Conservation (phyloP, 441 rosid species). For the Isatis lusitanica region DNA sequence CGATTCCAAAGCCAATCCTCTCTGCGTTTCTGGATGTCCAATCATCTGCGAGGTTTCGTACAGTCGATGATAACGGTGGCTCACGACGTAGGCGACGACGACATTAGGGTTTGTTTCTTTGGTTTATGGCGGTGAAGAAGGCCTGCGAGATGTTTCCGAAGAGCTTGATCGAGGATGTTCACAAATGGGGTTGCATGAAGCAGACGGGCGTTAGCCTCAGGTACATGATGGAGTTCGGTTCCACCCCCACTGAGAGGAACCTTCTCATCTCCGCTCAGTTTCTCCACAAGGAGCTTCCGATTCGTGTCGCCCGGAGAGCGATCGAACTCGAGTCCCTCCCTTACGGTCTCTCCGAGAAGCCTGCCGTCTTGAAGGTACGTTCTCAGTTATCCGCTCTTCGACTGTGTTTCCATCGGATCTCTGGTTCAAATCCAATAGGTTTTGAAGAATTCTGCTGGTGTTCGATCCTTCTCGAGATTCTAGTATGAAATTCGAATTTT, state of each 20-base stretch:
- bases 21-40: constrained; percentile 31
- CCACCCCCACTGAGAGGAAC: constrained; percentile 62
- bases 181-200: constrained; percentile 85
- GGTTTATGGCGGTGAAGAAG: constrained; percentile 74
- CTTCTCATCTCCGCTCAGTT: constrained; percentile 81
- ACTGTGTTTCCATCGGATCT: not conserved
- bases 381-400: not conserved
- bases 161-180: constrained; percentile 69
- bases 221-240: constrained; percentile 97
- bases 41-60: constrained; percentile 12
- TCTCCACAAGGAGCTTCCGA: constrained; percentile 84
- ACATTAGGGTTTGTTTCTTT: constrained; percentile 11
- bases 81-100: constrained; percentile 19
- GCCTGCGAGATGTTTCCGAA: constrained; percentile 53
- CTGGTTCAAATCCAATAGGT: not conserved
- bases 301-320: constrained; percentile 79
- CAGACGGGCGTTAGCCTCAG: constrained; percentile 88
- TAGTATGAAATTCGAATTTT: not conserved
- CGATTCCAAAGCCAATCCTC: constrained; percentile 16
- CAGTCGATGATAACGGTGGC: constrained; percentile 30
- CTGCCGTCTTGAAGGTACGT: constrained; percentile 68
- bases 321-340: constrained; percentile 80
- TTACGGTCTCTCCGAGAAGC: constrained; percentile 74
- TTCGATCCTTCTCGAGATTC: not conserved
- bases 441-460: not conserved